These are phyloP conservation scores for Flaveria robusta DNA, from an alignment of 129 eudicot genomes.

Conservation along the genomic window DNA sequence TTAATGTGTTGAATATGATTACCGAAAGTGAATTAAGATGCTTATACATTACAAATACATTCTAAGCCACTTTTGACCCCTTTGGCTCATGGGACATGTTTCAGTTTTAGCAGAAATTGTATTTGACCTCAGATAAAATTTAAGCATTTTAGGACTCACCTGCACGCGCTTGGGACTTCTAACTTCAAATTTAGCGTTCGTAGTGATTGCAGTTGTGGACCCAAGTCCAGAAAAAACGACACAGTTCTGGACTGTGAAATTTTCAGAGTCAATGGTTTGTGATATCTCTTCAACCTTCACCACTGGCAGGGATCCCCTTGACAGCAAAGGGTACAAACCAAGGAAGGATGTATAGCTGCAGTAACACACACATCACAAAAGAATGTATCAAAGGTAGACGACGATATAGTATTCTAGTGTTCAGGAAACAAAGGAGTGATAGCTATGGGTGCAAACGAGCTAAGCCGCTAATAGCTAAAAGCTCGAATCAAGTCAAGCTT, in stretches of 20 bases:
- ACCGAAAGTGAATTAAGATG: not conserved
- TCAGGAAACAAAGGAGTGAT: not conserved
- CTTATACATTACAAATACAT: not conserved
- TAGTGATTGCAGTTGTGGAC: constrained; percentile 72
- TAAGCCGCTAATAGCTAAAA: not conserved
- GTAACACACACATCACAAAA: constrained; percentile 1
- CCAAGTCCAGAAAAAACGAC: constrained; percentile 74
- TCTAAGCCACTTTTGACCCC: not conserved
- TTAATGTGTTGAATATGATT: not conserved
- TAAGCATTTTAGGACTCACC: constrained; percentile 33
- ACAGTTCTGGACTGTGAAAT: constrained; percentile 81
- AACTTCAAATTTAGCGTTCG: constrained; percentile 92
- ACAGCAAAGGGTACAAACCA: constrained; percentile 79
- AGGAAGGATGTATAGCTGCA: constrained; percentile 86
- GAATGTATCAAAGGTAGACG: not conserved
- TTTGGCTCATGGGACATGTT: not conserved
- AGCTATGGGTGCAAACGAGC: not conserved
- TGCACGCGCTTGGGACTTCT: constrained; percentile 96
- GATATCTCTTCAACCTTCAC: constrained; percentile 90
- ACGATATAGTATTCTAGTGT: not conserved
- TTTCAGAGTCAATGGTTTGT: constrained; percentile 86
- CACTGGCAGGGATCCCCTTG: constrained; percentile 63
- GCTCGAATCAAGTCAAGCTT: not conserved
- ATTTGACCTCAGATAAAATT: not conserved
- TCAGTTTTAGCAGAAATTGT: not conserved